Evolutionary conservation across 108 stramenopile genomes (phyloP), one percentile per base, ranked within the genome.

Genomic region (Skeletonema grethae): DNA sequence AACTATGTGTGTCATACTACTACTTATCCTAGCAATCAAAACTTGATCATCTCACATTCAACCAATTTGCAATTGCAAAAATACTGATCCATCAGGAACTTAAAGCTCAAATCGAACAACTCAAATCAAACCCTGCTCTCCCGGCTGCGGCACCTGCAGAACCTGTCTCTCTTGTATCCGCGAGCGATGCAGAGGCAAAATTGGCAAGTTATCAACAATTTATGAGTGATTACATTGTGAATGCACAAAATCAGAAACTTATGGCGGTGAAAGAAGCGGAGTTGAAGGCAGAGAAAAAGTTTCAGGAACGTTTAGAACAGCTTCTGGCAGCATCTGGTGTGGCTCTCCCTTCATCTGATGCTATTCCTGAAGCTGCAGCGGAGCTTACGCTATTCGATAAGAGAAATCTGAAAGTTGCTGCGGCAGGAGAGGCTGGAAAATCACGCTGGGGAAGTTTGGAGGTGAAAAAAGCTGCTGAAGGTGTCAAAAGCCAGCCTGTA

Each of bases 141-240:
- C 57, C 76, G 5, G 57, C 68, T 13, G 31, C 70, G 13, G 30
- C 82, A 16, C 46, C 50, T 20, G 4, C 67, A 28, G 75, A 67
- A 18, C 22, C 62, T 3, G 73, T 69, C 12, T 72, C 65, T 18
- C 57, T 69, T n/a, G 75, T 60, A 57, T 59, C 79, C 11, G 75
- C 85, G 7, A 53, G 50, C 70, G 84, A 75, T 57, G 78, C 80
- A 43, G 65, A 87, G 65, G 48, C 85, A 8, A 82, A 85, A 68
- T 31, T 93, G 29, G 56, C 48, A 12, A 59, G 74, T 12, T 93
- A 93, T 67, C 92, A 93, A 70, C 58, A 82, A 32, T 93, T 90
- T 60, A 88, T 93, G 87, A 73, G 84, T 24, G 83, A 88, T 48
- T 93, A 93, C 63, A 90, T 93, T 65, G 87, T 93, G 24, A 78